Percentiles rank a stretch among this genome's conserved stretches.
These are phyloP conservation scores for Cercospora zeae-maydis DNA, from an alignment of 2,329 filamentous ascomycete species.

Conservation along the genomic window DNA sequence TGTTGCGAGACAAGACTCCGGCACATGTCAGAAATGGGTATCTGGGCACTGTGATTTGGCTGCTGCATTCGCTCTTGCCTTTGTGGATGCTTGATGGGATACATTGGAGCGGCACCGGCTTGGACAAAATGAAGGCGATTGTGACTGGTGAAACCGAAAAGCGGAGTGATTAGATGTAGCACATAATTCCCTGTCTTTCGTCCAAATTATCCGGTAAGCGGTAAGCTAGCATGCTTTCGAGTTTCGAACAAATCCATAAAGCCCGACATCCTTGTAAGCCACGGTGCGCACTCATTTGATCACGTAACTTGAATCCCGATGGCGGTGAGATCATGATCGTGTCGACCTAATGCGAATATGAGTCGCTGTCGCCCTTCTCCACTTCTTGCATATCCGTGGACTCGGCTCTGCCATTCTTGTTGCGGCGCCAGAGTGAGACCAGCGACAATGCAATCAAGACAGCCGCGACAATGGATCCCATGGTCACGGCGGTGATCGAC, in stretches of 20 bases:
- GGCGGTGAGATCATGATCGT: neutral
- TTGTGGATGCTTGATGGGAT: constrained; percentile 15
- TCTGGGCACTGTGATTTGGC: constrained; percentile 14
- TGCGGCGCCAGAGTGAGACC: constrained; percentile 16
- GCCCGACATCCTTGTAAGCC: neutral
- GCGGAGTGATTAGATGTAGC: constrained; percentile 3
- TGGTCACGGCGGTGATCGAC: constrained; percentile 45
- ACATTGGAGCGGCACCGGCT: constrained; percentile 6
- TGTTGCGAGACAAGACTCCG: constrained; percentile 12
- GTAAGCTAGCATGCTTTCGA: neutral
- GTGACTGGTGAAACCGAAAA: neutral
- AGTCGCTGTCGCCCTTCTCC: constrained; percentile 9
- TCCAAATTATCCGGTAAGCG: neutral
- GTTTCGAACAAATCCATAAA: neutral
- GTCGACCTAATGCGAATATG: constrained; percentile 4
- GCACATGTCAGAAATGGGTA: constrained; percentile 16
- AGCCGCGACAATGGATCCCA: constrained; percentile 24
- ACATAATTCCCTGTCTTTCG: neutral
- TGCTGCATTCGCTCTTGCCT: constrained; percentile 19
- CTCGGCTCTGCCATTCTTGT: constrained; percentile 6
- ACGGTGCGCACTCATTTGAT: neutral
- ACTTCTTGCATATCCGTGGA: constrained; percentile 5
- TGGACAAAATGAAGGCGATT: constrained; percentile 10
- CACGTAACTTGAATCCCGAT: neutral
- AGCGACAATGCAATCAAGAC: constrained; percentile 28